Evolutionary conservation across 2,329 filamentous ascomycete genomes (phyloP).

Genomic region (Alternaria panax): DNA sequence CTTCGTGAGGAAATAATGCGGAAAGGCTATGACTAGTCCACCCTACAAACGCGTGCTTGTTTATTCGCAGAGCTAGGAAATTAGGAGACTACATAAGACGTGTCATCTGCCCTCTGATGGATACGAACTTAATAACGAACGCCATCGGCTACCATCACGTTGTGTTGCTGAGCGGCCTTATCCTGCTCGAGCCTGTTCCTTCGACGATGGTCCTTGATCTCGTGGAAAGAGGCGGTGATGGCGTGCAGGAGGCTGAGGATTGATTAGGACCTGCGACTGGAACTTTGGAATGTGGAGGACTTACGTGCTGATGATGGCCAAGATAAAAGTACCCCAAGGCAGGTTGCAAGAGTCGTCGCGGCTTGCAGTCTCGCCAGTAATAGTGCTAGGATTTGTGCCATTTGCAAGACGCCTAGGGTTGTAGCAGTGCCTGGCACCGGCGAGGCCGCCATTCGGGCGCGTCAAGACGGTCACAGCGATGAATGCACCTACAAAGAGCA

Average conservation of each 20-base stretch:
- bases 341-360: conserved; percentile 48
- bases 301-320: conserved; percentile 57
- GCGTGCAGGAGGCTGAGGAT: conserved; percentile 52
- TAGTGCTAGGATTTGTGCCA: conserved; percentile 8
- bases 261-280: not conserved
- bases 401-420: conserved; percentile 11
- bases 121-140: not conserved
- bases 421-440: conserved; percentile 47
- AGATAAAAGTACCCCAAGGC: conserved; percentile 55
- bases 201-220: conserved; percentile 39
- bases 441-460: conserved; percentile 44
- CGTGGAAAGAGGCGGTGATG: conserved; percentile 54
- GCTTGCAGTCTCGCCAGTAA: conserved; percentile 25
- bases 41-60: not conserved
- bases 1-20: not conserved
- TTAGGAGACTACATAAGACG: too few relatives aligned
- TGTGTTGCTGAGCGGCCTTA: conserved; percentile 16
- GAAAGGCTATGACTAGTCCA: not conserved
- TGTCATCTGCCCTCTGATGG: not conserved
- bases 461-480: conserved; percentile 55
- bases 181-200: conserved; percentile 22
- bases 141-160: not conserved
- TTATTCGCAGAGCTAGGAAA: not conserved
- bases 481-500: conserved; percentile 50
- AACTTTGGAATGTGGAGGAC: conserved; percentile 21